These are phyloP conservation scores for Asterionellopsis glacialis DNA, from an alignment of 108 stramenopile species.

Conservation along the genomic window DNA sequence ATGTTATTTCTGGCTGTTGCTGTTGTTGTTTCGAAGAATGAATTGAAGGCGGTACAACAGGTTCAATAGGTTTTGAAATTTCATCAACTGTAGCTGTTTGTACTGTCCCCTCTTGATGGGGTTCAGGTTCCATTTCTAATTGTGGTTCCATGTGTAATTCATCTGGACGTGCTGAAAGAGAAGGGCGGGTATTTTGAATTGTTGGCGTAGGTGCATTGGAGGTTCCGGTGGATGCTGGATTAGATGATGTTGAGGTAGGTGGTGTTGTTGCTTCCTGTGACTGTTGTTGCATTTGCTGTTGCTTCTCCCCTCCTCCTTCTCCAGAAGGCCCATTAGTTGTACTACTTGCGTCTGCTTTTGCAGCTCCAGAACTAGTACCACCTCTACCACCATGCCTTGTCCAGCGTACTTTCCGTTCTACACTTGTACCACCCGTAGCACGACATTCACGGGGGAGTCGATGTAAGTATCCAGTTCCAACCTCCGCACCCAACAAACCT, in stretches of 20 bases:
- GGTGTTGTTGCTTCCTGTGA: neutral
- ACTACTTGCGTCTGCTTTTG: no score
- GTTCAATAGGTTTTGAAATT: no score
- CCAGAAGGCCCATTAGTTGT: no score
- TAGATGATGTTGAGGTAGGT: neutral
- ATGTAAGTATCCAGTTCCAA: constrained; percentile 91
- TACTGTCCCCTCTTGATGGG: no score
- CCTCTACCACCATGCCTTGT: neutral
- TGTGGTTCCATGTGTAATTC: constrained; percentile 50
- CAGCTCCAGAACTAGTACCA: no score
- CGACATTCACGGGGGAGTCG: constrained; percentile 67
- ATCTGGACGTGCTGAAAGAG: constrained; percentile 4
- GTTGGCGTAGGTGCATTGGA: constrained; percentile 2
- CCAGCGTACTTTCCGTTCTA: constrained; percentile 64
- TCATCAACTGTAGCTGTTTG: no score
- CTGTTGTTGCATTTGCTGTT: no score
- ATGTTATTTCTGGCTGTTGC: neutral
- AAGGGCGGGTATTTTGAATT: neutral
- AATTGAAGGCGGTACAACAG: no score
- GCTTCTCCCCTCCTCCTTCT: no score
- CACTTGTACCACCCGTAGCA: constrained; percentile 50
- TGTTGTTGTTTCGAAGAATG: constrained; percentile 2
- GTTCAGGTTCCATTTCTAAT: constrained; percentile 73
- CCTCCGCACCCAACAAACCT: constrained; percentile 88
- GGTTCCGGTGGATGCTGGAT: neutral